A percentile compares a stretch with the other conserved stretches of the same genome.
phyloP scores from a whole-genome alignment of 192 early-diverging fungal species.

The Irineochytrium annulatum region DNA sequence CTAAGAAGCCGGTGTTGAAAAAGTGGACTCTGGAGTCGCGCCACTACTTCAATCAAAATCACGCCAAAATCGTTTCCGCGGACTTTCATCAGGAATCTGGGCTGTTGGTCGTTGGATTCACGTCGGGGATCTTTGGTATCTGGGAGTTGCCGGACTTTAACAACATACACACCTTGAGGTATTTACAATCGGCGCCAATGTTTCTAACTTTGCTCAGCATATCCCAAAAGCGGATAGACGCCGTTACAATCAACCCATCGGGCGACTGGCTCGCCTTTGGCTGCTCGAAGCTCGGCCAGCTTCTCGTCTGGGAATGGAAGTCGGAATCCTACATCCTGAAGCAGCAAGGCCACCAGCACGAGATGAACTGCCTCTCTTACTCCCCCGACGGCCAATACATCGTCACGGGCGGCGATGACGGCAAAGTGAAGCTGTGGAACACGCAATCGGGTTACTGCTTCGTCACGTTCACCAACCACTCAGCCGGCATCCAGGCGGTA shows the following conservation, averaged over 20 bases:
- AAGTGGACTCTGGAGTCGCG: conserved; percentile 18
- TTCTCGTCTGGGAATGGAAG: conserved; percentile 99
- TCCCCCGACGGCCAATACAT: conserved; percentile 90
- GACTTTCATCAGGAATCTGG: conserved; percentile 69
- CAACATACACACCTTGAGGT: conserved; percentile 92
- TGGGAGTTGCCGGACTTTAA: conserved; percentile 96
- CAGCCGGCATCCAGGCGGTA: conserved; percentile 70
- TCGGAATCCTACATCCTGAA: conserved; percentile 98
- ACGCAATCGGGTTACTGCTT: conserved; percentile 93
- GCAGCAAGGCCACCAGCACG: conserved; percentile 97
- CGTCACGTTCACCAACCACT: conserved; percentile 95
- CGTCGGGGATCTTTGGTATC: conserved; percentile 93
- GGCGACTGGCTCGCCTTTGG: conserved; percentile 99
- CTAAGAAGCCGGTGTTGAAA: background rate
- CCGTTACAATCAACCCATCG: conserved; percentile 79
- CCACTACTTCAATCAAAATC: conserved; percentile 79
- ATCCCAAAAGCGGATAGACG: conserved; percentile 86
- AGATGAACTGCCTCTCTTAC: conserved; percentile 86
- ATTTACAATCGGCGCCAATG: conserved; percentile 2
- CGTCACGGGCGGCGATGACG: conserved; percentile 94
- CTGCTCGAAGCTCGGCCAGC: conserved; percentile 83
- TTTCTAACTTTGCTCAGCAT: conserved; percentile 55
- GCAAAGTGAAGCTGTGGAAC: conserved; percentile 99
- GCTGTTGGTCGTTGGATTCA: conserved; percentile 86
- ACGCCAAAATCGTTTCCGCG: conserved; percentile 73